Evolutionary conservation across 2,329 filamentous ascomycete genomes (phyloP), one percentile per base, ranked within the genome.

Genomic region (Diaporthe helianthi): DNA sequence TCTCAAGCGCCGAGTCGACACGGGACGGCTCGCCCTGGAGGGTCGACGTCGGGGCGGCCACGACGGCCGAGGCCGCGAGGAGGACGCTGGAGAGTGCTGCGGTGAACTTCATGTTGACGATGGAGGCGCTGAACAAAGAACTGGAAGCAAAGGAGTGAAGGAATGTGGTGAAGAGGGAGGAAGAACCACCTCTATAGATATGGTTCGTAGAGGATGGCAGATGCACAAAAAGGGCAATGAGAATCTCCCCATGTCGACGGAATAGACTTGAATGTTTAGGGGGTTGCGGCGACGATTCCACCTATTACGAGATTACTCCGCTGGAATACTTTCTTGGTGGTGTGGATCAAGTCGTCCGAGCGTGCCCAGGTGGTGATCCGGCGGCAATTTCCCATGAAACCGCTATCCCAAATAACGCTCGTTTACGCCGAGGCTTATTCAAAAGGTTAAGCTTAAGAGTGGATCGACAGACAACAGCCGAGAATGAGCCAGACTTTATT

Each of bases 1-100:
- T 69, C 61, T 66, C 61, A 12, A 67, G 44, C 26, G 68, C 63
- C 6, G 68, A 52, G 53, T 65, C 67, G 51, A 65, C 33, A 17
- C 33, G 67, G 31, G 67, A 52, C 5, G 67, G 44, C 24, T 24
- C 58, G 26, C 24, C 26, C 31, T 65, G 31, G 4, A 69, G 22
- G 15, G 68, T 67, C 17, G 53, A 22, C 7, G 61, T 66, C 19
- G 68, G 61, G 24, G 63, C 63, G 0, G 53, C 61, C 29, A 69
- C 31, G 17, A 51, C 44, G 33, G 68, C 31, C 3, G 61, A 60
- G 22, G 68, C 68, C 4, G 68, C 68, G 36, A 69, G 61, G 0
- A 67, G 33, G 8, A 36, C 41, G 33, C 49, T 41, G 65, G 41
- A 67, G 0, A 67, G 4, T 19, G 41, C 64, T 36, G 65, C 33